Evolutionary conservation across 108 stramenopile species (phyloP).

Genomic region (Stephanodiscus triporus): DNA sequence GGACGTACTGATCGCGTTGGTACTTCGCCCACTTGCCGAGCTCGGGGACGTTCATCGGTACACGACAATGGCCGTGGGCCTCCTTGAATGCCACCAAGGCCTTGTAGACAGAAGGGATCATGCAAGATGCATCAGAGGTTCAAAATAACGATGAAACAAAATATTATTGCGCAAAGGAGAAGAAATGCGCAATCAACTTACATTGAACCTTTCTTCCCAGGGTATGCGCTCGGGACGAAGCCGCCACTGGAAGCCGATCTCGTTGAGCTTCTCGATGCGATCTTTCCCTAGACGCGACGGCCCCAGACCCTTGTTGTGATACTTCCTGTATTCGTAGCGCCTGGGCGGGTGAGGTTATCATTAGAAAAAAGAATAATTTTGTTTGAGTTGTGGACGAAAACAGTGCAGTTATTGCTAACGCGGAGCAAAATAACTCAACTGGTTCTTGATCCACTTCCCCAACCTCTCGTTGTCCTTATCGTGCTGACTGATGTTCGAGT

Average conservation of each 20-base stretch:
- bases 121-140: neutral
- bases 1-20: constrained; percentile 35
- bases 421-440: constrained; percentile 3
- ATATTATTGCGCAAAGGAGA: neutral
- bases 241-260: constrained; percentile 48
- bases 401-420: neutral
- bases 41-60: constrained; percentile 34
- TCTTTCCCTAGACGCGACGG: constrained; percentile 33
- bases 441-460: constrained; percentile 50
- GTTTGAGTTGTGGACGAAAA: neutral
- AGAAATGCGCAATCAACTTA: constrained; percentile 9
- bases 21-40: constrained; percentile 46
- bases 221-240: constrained; percentile 33
- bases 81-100: constrained; percentile 35
- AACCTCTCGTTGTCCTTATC: constrained; percentile 4
- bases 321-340: constrained; percentile 44
- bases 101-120: constrained; percentile 11
- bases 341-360: neutral
- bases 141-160: neutral
- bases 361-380: neutral
- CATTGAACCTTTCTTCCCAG: constrained; percentile 38
- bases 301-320: constrained; percentile 32
- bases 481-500: constrained; percentile 7
- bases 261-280: constrained; percentile 42
- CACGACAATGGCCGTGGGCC: constrained; percentile 41